Evolutionary conservation across 176 grass and related monocot species (phyloP).

Genomic region (Thinopyrum elongatum): DNA sequence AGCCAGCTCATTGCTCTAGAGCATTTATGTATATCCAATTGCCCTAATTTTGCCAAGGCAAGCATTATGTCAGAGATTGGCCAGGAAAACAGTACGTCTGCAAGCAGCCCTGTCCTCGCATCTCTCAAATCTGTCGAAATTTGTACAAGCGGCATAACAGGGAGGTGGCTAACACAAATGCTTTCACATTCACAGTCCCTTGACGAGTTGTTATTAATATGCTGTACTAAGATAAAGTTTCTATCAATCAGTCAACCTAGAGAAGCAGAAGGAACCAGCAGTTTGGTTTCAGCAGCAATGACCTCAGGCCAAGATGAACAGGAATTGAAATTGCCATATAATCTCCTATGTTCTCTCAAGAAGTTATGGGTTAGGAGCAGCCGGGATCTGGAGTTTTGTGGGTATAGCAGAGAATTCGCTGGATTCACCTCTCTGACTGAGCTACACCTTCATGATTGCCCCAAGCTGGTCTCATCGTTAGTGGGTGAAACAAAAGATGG

Average conservation of each 20-base stretch:
- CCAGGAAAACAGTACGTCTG: background rate
- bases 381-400: background rate
- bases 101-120: background rate
- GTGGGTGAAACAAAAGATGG: background rate
- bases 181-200: background rate
- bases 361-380: rapidly evolving
- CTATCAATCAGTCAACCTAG: background rate
- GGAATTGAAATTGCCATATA: background rate
- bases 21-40: rapidly evolving
- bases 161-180: background rate
- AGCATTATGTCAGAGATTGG: background rate
- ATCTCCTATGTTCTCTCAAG: background rate
- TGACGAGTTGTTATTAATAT: rapidly evolving
- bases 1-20: background rate
- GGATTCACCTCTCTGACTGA: background rate
- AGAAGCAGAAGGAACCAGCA: background rate
- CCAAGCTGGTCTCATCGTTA: background rate
- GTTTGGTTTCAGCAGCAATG: background rate
- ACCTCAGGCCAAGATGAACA: background rate
- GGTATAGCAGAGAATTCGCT: background rate
- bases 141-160: background rate
- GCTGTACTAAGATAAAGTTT: background rate
- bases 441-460: rapidly evolving
- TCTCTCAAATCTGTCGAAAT: background rate
- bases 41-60: background rate